phyloP scores from a whole-genome alignment of 805 yeast species.

The Metschnikowia cubensis region DNA sequence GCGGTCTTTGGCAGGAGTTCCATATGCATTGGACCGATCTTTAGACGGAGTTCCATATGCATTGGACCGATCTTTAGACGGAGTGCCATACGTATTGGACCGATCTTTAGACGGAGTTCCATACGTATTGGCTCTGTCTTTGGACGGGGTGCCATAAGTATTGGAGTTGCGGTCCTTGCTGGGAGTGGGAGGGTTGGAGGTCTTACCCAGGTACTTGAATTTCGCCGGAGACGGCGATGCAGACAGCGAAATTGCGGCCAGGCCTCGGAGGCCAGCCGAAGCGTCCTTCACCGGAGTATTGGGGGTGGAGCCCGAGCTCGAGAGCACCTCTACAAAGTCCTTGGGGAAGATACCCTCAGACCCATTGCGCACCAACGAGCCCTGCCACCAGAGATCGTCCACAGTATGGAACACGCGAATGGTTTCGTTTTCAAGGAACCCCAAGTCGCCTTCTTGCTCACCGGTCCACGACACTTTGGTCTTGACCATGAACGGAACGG shows the following conservation, averaged over 20 bases:
- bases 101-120: not conserved
- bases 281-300: slow-evolving; percentile 12
- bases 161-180: not conserved
- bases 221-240: slow-evolving; percentile 2
- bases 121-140: not conserved
- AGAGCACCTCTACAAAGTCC: slow-evolving; percentile 66
- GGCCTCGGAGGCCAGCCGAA: slow-evolving; percentile 9
- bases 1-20: not conserved
- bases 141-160: not conserved
- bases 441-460: slow-evolving; percentile 81
- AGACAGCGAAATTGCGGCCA: not conserved
- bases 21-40: not conserved
- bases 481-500: slow-evolving; percentile 67
- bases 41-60: not conserved
- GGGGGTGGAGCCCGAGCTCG: slow-evolving; percentile 9
- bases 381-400: slow-evolving; percentile 93
- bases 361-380: slow-evolving; percentile 72
- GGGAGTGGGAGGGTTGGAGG: not conserved
- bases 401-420: slow-evolving; percentile 77
- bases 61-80: not conserved
- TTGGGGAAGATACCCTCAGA: slow-evolving; percentile 84
- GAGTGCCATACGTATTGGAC: not conserved
- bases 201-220: not conserved
- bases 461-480: slow-evolving; percentile 95
- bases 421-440: slow-evolving; percentile 89